A percentile compares a stretch with the other conserved stretches of the same genome.
phyloP scores from a whole-genome alignment of 2,329 filamentous ascomycete species.

The Xylaria polymorpha region DNA sequence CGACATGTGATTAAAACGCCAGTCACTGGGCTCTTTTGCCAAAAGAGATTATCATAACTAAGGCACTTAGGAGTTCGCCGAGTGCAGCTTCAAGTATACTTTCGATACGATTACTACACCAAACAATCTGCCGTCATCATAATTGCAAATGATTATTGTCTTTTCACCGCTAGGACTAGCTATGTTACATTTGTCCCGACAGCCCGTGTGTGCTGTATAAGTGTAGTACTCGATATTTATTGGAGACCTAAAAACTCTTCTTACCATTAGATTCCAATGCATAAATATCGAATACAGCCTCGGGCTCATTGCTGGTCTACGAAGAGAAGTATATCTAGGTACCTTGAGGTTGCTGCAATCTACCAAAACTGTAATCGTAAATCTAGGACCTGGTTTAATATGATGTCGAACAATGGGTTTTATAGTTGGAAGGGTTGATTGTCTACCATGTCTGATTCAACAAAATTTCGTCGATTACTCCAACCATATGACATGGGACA shows the following conservation, averaged over 20 bases:
- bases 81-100: background rate
- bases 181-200: background rate
- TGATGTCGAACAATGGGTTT: background rate
- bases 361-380: no score
- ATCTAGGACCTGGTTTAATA: background rate
- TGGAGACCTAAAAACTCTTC: background rate
- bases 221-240: background rate
- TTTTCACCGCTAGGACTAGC: background rate
- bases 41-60: background rate
- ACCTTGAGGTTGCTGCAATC: no score
- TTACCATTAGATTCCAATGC: background rate
- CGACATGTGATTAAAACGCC: background rate
- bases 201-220: background rate
- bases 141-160: background rate
- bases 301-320: no score
- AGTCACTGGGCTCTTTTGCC: background rate
- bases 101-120: constrained; percentile 3
- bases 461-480: background rate
- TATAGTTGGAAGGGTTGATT: background rate
- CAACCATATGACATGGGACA: background rate
- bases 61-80: background rate
- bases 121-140: background rate
- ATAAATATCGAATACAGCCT: background rate
- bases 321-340: no score
- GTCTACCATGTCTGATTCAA: background rate